phyloP scores from a whole-genome alignment of 129 eudicot genomes.

The Ambrosia artemisiifolia region DNA sequence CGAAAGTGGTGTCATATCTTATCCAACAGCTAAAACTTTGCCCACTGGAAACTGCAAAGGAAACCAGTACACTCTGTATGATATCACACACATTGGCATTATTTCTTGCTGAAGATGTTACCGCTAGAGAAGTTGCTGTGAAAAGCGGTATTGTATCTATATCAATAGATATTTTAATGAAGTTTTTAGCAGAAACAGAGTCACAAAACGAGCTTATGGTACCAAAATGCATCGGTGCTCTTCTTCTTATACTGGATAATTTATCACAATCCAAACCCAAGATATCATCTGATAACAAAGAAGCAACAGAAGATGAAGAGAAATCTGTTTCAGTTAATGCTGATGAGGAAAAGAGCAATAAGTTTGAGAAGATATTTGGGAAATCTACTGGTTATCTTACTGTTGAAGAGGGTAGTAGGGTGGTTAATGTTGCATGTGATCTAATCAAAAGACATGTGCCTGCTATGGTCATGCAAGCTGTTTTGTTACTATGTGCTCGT shows the following conservation, averaged over 20 bases:
- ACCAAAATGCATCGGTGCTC: conserved; percentile 77
- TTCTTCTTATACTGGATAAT: conserved; percentile 85
- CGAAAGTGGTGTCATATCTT: conserved; percentile 64
- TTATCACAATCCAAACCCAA: conserved; percentile 73
- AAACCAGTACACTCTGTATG: conserved; percentile 60
- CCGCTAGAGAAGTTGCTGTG: conserved; percentile 68
- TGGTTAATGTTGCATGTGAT: conserved; percentile 70
- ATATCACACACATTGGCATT: conserved; percentile 76
- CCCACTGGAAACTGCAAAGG: conserved; percentile 61
- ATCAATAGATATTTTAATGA: conserved; percentile 60
- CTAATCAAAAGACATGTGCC: conserved; percentile 75
- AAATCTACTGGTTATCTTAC: conserved; percentile 83
- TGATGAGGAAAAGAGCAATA: conserved; percentile 37
- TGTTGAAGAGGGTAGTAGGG: conserved; percentile 73
- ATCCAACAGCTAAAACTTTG: conserved; percentile 76
- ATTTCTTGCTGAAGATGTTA: conserved; percentile 82
- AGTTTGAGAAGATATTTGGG: conserved; percentile 69
- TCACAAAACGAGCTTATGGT: conserved; percentile 42
- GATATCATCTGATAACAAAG: conserved; percentile 50
- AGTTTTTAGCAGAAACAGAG: conserved; percentile 43
- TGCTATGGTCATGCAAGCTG: conserved; percentile 93
- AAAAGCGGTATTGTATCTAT: conserved; percentile 54
- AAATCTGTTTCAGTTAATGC: conserved; percentile 27
- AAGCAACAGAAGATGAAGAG: conserved; percentile 44
- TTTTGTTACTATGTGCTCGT: conserved; percentile 81